phyloP scores from a whole-genome alignment of 352 stramenopile species.

The Phytopythium aichiense region DNA sequence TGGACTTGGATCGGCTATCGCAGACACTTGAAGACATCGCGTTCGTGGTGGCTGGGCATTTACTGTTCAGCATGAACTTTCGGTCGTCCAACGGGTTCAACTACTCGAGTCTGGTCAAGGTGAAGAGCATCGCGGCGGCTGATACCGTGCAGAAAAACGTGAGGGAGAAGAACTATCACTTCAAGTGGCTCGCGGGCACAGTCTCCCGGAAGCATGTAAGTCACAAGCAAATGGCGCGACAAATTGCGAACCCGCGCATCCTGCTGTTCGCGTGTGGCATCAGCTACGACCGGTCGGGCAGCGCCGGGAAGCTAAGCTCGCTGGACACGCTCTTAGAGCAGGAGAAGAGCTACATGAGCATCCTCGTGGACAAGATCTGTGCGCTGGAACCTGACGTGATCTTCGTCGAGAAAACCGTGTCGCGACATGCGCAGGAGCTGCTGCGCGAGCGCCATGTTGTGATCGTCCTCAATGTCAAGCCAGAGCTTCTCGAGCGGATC shows the following conservation, averaged over 20 bases:
- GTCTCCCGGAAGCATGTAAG: conserved; percentile 96
- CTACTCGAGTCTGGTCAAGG: conserved; percentile 68
- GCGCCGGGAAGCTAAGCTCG: conserved; percentile 87
- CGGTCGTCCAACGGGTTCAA: conserved; percentile 73
- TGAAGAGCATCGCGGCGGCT: conserved; percentile 76
- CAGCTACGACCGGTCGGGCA: conserved; percentile 91
- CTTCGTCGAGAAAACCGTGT: conserved; percentile 90
- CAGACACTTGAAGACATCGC: conserved; percentile 67
- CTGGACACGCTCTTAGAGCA: conserved; percentile 95
- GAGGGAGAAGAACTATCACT: conserved; percentile 81
- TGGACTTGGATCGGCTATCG: conserved; percentile 41
- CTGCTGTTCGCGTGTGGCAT: conserved; percentile 95
- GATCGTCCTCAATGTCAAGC: conserved; percentile 95
- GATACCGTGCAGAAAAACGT: conserved; percentile 60
- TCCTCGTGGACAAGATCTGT: conserved; percentile 96
- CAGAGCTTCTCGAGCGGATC: conserved; percentile 89
- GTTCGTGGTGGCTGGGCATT: conserved; percentile 65
- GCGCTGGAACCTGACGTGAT: conserved; percentile 94
- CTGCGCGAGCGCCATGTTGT: conserved; percentile 88
- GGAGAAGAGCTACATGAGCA: conserved; percentile 97
- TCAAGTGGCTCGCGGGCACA: conserved; percentile 93
- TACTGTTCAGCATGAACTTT: conserved; percentile 84
- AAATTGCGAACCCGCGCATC: conserved; percentile 95
- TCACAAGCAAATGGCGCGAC: conserved; percentile 95
- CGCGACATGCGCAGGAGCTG: conserved; percentile 91